These are phyloP conservation scores for Trichosporon asahii DNA, from an alignment of 1,284 basidiomycete genomes.

Conservation along the genomic window DNA sequence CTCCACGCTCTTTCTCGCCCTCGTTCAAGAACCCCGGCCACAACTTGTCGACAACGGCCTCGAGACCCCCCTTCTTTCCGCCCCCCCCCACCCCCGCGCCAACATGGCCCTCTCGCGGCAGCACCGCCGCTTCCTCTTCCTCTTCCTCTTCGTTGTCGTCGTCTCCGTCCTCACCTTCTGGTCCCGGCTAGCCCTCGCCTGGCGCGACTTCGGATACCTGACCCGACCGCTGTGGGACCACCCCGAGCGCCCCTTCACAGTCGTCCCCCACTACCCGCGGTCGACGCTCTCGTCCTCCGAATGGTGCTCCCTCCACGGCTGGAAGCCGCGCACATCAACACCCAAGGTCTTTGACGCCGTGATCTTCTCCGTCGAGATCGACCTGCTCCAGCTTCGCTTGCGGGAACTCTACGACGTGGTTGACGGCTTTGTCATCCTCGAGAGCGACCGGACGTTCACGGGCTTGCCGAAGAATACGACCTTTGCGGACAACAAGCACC, in stretches of 20 bases:
- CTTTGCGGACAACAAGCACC: conserved; percentile 47
- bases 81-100: not conserved
- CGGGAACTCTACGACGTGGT: conserved; percentile 63
- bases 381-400: conserved; percentile 66
- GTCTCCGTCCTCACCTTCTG: not conserved
- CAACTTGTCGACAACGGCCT: not conserved
- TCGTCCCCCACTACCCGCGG: conserved; percentile 27
- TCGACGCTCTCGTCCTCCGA: not conserved
- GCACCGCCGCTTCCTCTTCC: not conserved
- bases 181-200: not conserved
- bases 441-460: conserved; percentile 63
- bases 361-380: conserved; percentile 63
- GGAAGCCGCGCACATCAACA: conserved; percentile 12
- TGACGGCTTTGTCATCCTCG: conserved; percentile 64
- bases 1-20: no score
- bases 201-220: conserved; percentile 35
- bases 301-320: conserved; percentile 32
- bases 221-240: conserved; percentile 36
- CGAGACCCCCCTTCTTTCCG: not conserved
- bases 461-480: conserved; percentile 60
- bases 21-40: no score
- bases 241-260: conserved; percentile 19
- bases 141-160: conserved; percentile 5
- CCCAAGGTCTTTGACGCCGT: conserved; percentile 56
- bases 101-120: not conserved